Percentiles rank a stretch among this genome's conserved stretches.
Evolutionary conservation across 169 alveolate species (phyloP).

Genomic region (Eimeria tenella): DNA sequence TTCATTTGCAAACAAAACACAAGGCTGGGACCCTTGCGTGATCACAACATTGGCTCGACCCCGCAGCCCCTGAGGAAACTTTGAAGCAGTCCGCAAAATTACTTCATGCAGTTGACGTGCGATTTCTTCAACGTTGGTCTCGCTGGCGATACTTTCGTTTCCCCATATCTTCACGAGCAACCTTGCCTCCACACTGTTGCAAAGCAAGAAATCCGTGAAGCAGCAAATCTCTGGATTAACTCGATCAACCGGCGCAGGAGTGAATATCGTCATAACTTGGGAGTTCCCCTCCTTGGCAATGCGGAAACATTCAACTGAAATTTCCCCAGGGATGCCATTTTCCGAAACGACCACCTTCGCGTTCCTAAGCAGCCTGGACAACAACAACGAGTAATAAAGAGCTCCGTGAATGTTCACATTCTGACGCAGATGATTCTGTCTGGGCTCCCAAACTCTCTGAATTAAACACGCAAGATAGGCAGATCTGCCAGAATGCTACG

Average conservation of each 20-base stretch:
- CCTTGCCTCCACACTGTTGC: slow-evolving; percentile 75
- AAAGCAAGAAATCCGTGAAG: slow-evolving; percentile 72
- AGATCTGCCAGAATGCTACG: too few species aligned
- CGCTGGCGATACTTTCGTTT: not conserved
- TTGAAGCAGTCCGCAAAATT: slow-evolving; percentile 28
- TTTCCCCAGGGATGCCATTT: slow-evolving; percentile 73
- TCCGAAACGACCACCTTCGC: slow-evolving; percentile 77
- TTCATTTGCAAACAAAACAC: slow-evolving; percentile 59
- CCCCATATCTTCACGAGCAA: slow-evolving; percentile 55
- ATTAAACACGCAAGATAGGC: too few species aligned
- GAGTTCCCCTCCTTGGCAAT: slow-evolving; percentile 73
- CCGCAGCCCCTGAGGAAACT: slow-evolving; percentile 39
- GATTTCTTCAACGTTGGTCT: not conserved
- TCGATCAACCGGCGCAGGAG: slow-evolving; percentile 79
- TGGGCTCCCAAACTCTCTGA: too few species aligned
- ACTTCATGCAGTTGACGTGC: slow-evolving; percentile 63
- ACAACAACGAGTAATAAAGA: not conserved
- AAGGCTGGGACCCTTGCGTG: slow-evolving; percentile 59
- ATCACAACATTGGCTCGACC: slow-evolving; percentile 62
- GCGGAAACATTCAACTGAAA: slow-evolving; percentile 69
- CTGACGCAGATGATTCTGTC: not conserved
- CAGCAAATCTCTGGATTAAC: slow-evolving; percentile 76
- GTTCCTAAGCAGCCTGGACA: slow-evolving; percentile 57
- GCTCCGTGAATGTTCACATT: not conserved
- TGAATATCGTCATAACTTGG: slow-evolving; percentile 67